Conservation (phyloP, 441 rosid genomes). For the Adansonia grandidieri region DNA sequence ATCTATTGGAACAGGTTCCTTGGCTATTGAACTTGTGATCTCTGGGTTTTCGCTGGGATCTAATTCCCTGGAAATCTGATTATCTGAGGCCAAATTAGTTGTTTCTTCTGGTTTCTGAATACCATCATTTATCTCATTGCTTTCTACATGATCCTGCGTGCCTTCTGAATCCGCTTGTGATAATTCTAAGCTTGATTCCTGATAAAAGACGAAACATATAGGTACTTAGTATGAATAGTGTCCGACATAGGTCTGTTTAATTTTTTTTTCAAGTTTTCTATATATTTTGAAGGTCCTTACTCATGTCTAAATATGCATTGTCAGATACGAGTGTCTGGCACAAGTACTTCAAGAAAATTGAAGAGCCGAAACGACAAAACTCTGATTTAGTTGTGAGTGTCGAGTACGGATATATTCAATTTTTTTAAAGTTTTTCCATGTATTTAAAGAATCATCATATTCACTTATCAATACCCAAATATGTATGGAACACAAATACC, state of each 20-base stretch:
- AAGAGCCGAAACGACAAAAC: too few relatives aligned
- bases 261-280: too few relatives aligned
- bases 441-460: too few relatives aligned
- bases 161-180: conserved; percentile 31
- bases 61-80: conserved; percentile 35
- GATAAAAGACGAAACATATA: conserved; percentile 30
- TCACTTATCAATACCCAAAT: too few relatives aligned
- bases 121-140: conserved; percentile 30
- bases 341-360: too few relatives aligned
- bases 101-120: conserved; percentile 34
- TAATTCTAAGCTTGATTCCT: conserved; percentile 37
- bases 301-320: too few relatives aligned
- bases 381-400: not conserved
- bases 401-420: not conserved
- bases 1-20: conserved; percentile 25
- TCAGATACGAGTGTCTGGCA: too few relatives aligned
- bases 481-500: too few relatives aligned
- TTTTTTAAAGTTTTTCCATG: too few relatives aligned
- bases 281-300: too few relatives aligned
- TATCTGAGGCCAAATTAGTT: conserved; percentile 29
- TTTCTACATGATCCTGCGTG: conserved; percentile 29
- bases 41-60: conserved; percentile 25
- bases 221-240: not conserved
- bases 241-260: too few relatives aligned
- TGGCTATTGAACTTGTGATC: conserved; percentile 24